Conservation (phyloP, 495 filamentous ascomycete species). For the Neurospora sp. region DNA sequence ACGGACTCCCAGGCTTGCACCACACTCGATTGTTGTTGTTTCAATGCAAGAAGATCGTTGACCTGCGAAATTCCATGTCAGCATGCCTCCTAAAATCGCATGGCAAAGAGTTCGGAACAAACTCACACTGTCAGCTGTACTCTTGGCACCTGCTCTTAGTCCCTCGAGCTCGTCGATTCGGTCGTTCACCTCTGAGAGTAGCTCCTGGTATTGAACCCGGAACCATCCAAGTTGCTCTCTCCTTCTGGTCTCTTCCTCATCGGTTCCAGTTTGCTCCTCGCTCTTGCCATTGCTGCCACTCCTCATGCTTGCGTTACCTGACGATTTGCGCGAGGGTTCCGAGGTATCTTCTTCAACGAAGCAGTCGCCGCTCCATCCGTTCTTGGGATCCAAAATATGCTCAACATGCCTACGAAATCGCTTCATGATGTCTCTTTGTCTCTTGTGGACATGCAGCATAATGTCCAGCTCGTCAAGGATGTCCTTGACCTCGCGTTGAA, state of each 20-base stretch:
- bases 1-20: conserved; percentile 47
- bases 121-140: conserved; percentile 19
- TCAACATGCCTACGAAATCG: conserved; percentile 49
- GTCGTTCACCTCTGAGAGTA: conserved; percentile 3
- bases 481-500: conserved; percentile 58
- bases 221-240: conserved; percentile 16
- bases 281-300: neutral
- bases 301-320: neutral
- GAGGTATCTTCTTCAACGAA: neutral
- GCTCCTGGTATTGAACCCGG: conserved; percentile 17
- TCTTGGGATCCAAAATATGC: conserved; percentile 18
- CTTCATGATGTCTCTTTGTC: conserved; percentile 47
- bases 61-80: conserved; percentile 14
- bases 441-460: conserved; percentile 49
- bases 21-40: conserved; percentile 55
- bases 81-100: neutral
- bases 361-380: conserved; percentile 6
- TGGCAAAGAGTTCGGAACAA: too few relatives aligned
- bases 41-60: conserved; percentile 44
- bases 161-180: conserved; percentile 22
- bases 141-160: conserved; percentile 14
- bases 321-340: neutral
- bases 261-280: neutral
- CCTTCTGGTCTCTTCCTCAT: conserved; percentile 3
- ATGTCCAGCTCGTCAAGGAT: conserved; percentile 67